Conservation (phyloP, 148 eudicot species). For the Silene conica region DNA sequence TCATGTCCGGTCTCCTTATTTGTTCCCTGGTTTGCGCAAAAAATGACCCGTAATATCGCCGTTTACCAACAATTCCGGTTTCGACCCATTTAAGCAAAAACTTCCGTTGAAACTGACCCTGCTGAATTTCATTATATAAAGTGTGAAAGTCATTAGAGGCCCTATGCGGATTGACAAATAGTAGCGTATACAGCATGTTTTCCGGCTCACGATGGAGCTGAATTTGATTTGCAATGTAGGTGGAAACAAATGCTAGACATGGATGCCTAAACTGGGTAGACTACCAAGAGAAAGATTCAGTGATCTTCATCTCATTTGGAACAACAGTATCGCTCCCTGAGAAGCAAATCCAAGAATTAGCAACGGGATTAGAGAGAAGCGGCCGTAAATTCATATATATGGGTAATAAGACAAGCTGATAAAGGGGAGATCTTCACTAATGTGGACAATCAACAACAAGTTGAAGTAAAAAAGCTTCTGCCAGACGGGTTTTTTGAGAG, state of each 20-base stretch:
- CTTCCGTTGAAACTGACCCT: too few species aligned
- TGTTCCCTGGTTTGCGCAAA: too few species aligned
- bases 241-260: neutral
- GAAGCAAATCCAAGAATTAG: conserved; percentile 43
- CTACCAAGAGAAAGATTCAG: conserved; percentile 35
- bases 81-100: too few species aligned
- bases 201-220: neutral
- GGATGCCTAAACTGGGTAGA: conserved; percentile 46
- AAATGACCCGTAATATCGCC: too few species aligned
- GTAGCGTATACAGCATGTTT: too few species aligned
- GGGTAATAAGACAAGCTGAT: conserved; percentile 38
- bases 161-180: too few species aligned
- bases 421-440: conserved; percentile 5
- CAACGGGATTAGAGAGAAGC: conserved; percentile 48
- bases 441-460: neutral
- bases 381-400: conserved; percentile 43
- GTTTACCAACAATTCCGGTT: too few species aligned
- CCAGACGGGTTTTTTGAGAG: conserved; percentile 9
- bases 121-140: too few species aligned
- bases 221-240: neutral
- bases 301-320: conserved; percentile 58
- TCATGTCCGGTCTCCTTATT: too few species aligned
- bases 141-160: too few species aligned
- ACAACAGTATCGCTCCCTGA: conserved; percentile 32
- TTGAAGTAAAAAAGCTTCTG: too few species aligned